Conservation (phyloP, 352 stramenopile genomes). For the Pythium myriotylum region DNA sequence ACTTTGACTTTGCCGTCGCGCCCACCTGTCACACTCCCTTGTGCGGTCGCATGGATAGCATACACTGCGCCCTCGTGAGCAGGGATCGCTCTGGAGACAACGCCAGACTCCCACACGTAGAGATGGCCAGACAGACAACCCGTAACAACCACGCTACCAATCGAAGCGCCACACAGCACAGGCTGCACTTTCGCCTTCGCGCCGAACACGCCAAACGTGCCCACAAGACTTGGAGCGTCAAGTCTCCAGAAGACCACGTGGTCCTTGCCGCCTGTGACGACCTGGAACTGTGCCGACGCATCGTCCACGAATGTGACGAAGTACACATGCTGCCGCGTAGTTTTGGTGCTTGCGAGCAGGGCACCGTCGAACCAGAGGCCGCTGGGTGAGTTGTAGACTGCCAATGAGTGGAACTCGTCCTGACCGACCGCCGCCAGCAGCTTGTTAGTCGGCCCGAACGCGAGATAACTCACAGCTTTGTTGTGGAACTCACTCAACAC, state of each 20-base stretch:
- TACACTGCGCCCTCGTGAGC: constrained; percentile 73
- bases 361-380: constrained; percentile 67
- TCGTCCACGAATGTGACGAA: constrained; percentile 71
- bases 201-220: constrained; percentile 65
- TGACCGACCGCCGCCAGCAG: constrained; percentile 68
- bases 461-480: constrained; percentile 68
- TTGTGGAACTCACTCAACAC: constrained; percentile 66
- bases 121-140: constrained; percentile 66
- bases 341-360: constrained; percentile 50
- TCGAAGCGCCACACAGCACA: constrained; percentile 59
- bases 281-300: constrained; percentile 35
- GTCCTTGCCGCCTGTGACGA: constrained; percentile 66
- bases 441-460: constrained; percentile 48
- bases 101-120: constrained; percentile 72
- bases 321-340: constrained; percentile 55
- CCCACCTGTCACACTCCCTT: constrained; percentile 61
- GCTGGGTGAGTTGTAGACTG: constrained; percentile 61
- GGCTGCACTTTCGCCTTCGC: constrained; percentile 55
- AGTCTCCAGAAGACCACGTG: constrained; percentile 79
- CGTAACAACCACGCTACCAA: constrained; percentile 57
- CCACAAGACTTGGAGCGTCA: constrained; percentile 48
- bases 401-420: constrained; percentile 76
- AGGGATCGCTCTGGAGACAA: constrained; percentile 57
- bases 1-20: constrained; percentile 73
- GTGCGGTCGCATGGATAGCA: constrained; percentile 52